phyloP scores from a whole-genome alignment of 441 rosid species.

The Isatis lusitanica region DNA sequence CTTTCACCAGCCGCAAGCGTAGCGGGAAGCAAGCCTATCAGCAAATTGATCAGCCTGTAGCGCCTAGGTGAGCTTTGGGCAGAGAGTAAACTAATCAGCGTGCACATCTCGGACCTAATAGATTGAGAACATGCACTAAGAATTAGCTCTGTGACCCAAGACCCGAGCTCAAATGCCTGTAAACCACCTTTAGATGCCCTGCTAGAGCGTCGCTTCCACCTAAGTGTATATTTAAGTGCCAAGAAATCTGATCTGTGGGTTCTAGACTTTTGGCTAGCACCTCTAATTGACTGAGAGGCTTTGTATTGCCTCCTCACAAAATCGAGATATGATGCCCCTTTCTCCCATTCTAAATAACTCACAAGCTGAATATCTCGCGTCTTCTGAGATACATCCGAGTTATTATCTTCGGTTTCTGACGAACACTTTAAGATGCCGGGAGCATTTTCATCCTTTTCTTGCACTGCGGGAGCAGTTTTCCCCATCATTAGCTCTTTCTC shows the following conservation, averaged over 20 bases:
- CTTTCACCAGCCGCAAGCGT: constrained; percentile 98
- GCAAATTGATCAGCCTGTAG: constrained; percentile 82
- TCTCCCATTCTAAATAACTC: constrained; percentile 99
- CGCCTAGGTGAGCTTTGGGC: constrained; percentile 89
- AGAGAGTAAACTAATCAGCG: constrained; percentile 86
- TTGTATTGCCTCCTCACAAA: constrained; percentile 99
- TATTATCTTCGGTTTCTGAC: constrained; percentile 65
- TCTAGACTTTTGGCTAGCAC: constrained; percentile 73
- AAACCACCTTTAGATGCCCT: constrained; percentile 73
- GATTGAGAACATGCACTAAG: constrained; percentile 99
- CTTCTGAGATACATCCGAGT: constrained; percentile 70
- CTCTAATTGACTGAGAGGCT: constrained; percentile 81
- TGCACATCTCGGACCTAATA: constrained; percentile 99
- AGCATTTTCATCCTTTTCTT: constrained; percentile 72
- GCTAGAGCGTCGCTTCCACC: constrained; percentile 86
- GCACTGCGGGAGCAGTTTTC: constrained; percentile 56
- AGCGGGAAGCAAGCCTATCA: constrained; percentile 86
- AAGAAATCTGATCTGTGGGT: constrained; percentile 83
- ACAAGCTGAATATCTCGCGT: constrained; percentile 84
- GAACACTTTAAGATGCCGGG: constrained; percentile 45
- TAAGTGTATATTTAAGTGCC: constrained; percentile 89
- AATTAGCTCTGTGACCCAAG: constrained; percentile 99
- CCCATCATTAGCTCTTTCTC: constrained; percentile 75
- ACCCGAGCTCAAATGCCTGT: constrained; percentile 90
- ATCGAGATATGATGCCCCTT: constrained; percentile 99